A percentile compares a stretch with the other conserved stretches of the same genome.
phyloP scores from a whole-genome alignment of 2,329 filamentous ascomycete genomes.

The Cytospora mali region DNA sequence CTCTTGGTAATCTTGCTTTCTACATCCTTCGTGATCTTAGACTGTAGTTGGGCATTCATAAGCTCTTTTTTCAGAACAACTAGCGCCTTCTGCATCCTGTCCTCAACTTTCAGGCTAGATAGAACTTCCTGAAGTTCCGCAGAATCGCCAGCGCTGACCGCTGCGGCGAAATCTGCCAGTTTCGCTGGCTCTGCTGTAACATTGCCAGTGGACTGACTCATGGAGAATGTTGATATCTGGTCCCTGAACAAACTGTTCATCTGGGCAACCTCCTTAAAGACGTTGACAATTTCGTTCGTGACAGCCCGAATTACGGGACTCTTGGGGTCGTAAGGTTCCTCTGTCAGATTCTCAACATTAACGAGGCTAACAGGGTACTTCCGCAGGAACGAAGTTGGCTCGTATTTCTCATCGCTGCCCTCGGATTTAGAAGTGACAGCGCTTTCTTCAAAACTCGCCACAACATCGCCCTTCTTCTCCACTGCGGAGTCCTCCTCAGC shows the following conservation, averaged over 20 bases:
- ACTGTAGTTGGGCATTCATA: slow-evolving; percentile 96
- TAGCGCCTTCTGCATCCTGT: slow-evolving; percentile 87
- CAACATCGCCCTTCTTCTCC: slow-evolving; percentile 88
- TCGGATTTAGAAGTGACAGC: slow-evolving; percentile 63
- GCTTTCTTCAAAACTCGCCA: slow-evolving; percentile 93
- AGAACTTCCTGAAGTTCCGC: slow-evolving; percentile 91
- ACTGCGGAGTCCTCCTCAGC: slow-evolving; percentile 53
- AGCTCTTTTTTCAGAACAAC: slow-evolving; percentile 96
- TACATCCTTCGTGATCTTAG: slow-evolving; percentile 97
- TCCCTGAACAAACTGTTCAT: slow-evolving; percentile 95
- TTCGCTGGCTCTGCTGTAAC: slow-evolving; percentile 94
- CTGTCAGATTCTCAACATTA: slow-evolving; percentile 89
- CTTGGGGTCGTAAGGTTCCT: slow-evolving; percentile 89
- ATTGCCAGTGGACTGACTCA: slow-evolving; percentile 92
- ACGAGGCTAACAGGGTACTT: slow-evolving; percentile 93
- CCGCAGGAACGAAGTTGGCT: slow-evolving; percentile 87
- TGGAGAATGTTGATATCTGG: slow-evolving; percentile 95
- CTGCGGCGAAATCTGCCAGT: slow-evolving; percentile 94
- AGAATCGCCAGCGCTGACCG: slow-evolving; percentile 91
- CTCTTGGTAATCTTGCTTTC: slow-evolving; percentile 97
- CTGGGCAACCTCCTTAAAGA: slow-evolving; percentile 94
- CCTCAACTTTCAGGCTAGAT: slow-evolving; percentile 85
- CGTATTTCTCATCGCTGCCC: slow-evolving; percentile 62
- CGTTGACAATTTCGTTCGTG: slow-evolving; percentile 97
- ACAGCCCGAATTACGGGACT: slow-evolving; percentile 87